Evolutionary conservation across 2,329 filamentous ascomycete species (phyloP).

Genomic region (Claviceps capensis): DNA sequence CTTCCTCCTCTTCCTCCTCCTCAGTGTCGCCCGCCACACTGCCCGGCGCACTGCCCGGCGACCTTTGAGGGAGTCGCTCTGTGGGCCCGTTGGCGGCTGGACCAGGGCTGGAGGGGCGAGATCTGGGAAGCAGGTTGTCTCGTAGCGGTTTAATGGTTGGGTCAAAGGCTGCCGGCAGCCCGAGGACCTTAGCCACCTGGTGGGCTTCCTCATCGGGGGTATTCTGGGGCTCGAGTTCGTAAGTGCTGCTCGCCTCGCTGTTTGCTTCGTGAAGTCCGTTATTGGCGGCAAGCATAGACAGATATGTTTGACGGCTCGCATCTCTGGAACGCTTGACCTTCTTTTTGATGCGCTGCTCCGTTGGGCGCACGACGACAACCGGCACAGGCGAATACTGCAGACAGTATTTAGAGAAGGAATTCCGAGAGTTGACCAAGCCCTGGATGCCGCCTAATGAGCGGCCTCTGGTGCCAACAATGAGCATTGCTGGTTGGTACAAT

Average conservation of each 20-base stretch:
- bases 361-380: conserved; percentile 81
- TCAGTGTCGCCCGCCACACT: conserved; percentile 27
- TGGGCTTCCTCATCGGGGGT: conserved; percentile 51
- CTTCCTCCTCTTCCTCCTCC: conserved; percentile 18
- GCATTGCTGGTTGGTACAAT: conserved; percentile 80
- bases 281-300: conserved; percentile 57
- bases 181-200: conserved; percentile 48
- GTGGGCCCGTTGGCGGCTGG: conserved; percentile 8
- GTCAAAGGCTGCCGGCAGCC: conserved; percentile 48
- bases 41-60: conserved; percentile 20
- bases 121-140: conserved; percentile 12
- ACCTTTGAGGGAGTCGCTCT: conserved; percentile 13
- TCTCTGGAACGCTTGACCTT: conserved; percentile 74
- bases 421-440: conserved; percentile 61
- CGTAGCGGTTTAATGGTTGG: conserved; percentile 47
- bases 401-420: conserved; percentile 88
- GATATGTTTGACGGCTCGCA: conserved; percentile 60
- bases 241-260: conserved; percentile 36
- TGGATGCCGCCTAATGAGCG: conserved; percentile 76
- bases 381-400: conserved; percentile 87
- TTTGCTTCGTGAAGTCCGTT: conserved; percentile 44
- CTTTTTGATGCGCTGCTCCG: conserved; percentile 78
- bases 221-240: conserved; percentile 40
- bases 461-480: conserved; percentile 80
- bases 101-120: conserved; percentile 9